Evolutionary conservation across 2,329 filamentous ascomycete species (phyloP), one percentile per base, ranked within the genome.

Genomic region (Claviceps spartinae): DNA sequence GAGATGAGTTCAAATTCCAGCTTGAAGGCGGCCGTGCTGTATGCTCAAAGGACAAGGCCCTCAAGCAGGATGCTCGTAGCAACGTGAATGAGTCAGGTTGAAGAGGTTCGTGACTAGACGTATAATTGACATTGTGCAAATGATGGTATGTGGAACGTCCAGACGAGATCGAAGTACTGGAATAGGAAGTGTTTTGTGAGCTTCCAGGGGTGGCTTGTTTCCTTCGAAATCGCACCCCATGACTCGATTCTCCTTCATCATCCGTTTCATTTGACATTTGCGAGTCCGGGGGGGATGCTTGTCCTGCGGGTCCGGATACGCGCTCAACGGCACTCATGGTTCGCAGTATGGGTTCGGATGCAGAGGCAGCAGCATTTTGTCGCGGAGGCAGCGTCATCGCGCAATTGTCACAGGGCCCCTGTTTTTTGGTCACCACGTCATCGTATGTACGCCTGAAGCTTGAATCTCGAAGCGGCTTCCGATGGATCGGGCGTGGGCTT

Each of bases 401-500:
- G 62, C 82, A 85, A 64, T 84, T 85, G 55, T 83, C 78, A 62
- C 82, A 85, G 22, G 81, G 81, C 7, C 75, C 78, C 50, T 81
- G 78, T 53, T 77, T 76, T 63, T 76, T 79, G 44, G 77, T 82
- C 26, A 81, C 79, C n/a, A 76, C 77, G 55, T 83, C 79, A 58
- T 83, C 79, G 57, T 83, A 83, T 0, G 80, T 83, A 59, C 75
- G 74, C 53, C 73, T 72, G 58, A 82, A 83, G 61, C 75, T 77
- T 24, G 78, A 79, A 54, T 82, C 79, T 53, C 74, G 73, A 37
- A 75, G 72, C 16, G 65, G 58, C 41, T 67, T 65, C 43, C 65
- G 65, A 50, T 62, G 63, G 16, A 69, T 65, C 20, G 71, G 66
- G 47, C 73, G 71, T 2, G 76, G 78, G 57, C 77, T 82, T 48